Evolutionary conservation across 495 filamentous ascomycete species (phyloP), one percentile per base, ranked within the genome.

Genomic region (Umbilicaria muhlenbergii): DNA sequence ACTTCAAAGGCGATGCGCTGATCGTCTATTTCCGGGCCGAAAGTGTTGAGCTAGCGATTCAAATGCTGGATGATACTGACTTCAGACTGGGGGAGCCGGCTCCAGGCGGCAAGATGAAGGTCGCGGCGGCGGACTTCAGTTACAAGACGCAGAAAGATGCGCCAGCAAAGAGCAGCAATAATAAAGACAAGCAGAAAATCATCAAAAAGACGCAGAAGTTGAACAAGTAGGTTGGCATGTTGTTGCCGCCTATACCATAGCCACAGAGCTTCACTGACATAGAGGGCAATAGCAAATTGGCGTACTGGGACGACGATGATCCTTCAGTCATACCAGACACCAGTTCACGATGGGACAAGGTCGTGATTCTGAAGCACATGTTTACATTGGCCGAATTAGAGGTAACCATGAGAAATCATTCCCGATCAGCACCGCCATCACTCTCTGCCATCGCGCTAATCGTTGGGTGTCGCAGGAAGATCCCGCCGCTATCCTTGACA

Each of bases 21-120:
- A 69, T 99, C 31, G 83, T 96, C 32, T 99, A 86, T 63, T 94
- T 94, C 70, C 83, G 88, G 44, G 79, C 86, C 0, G 85, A 94
- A 58, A 86, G 80, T 17, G 88, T 99, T 51, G 67, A 80, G 14
- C 74, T 93, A 51, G 92, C 92, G 5, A 84, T 94, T 46, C 78
- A 85, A 62, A 76, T 95, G 68, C 74, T 92, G 12, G 89, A 99
- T 59, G 92, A 94, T 51, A 81, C 82, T 5, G 74, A 88, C 39
- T 86, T 96, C 55, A 69, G 88, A 38, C 63, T 83, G 42, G 75
- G 80, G 0, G 51, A 68, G 2, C 58, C 57, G 8, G 69, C 67
- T 1, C 57, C 69, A 7, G 63, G 57, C 28, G 77, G 75, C 1
- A 75, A 69, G 32, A 94, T 96, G 74, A 74, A 71, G 28, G 86